Base-by-base conservation (phyloP, 2,329 filamentous ascomycete species). In the Alternaria ethzedia region DNA sequence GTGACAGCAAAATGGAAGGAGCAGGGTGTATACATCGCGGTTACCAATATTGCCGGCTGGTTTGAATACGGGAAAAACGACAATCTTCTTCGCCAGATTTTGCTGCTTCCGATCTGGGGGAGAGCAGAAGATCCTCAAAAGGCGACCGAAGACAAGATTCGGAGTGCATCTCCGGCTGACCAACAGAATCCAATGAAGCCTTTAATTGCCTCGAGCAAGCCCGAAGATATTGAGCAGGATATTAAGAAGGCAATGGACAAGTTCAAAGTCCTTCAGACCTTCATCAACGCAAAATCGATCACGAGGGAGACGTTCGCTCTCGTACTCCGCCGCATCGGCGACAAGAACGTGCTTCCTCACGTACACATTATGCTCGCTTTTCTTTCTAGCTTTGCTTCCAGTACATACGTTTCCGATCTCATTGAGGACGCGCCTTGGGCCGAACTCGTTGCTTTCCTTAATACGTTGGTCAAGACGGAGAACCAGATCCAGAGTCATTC, bases 301-400 rank as follows among this genome's bases (percentile, higher is more conserved):
- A 79, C 81, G 1, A 78, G 81, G 32, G 73, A 79, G 3, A 86
- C 83, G 0, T 82, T 86, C 43, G 68, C 77, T 4, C 74, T 87
- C 1, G 82, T 86, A 1, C 81, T 89, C 8, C 76, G 78, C 3
- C 83, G 88, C 0, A 82, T 84, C 26, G 85, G 84, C 0, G 88
- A 91, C 47, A 80, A 83, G 3, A 88, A 89, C 64, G 85, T 88
- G 3, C 80, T 91, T 2, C 85, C 89, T 0, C 91, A 88, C 70
- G 71, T 91, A 0, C 89, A 92, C 67, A 84, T 88, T 0, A 84
- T 86, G 5, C 79, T 93, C 25, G 85, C 87, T 0, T 91, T 91
- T 68, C 73, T 92, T 85, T 78, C 73, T 61, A 13, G 76, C 81
- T 17, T 74, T 87, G 65, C 74, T 58, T 70, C 72, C 8, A 69